A percentile compares a stretch with the other conserved stretches of the same genome.
These are phyloP conservation scores for Pseudocercospora crystallina DNA, from an alignment of 2,329 filamentous ascomycete genomes.

Conservation along the genomic window DNA sequence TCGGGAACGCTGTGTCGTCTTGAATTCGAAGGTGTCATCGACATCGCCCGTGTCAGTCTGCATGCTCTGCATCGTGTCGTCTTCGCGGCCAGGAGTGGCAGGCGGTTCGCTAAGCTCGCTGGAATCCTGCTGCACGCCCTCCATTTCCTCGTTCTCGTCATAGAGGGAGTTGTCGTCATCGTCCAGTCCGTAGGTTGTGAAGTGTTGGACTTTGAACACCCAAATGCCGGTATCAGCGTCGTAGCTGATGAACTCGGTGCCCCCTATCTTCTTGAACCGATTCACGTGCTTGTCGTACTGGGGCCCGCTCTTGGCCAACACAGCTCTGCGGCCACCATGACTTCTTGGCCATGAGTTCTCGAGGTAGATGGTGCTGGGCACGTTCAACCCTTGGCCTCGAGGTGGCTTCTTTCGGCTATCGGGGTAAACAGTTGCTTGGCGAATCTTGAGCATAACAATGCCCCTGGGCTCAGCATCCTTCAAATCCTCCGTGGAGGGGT, in stretches of 20 bases:
- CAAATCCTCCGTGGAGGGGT: conserved; percentile 39
- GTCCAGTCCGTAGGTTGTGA: conserved; percentile 89
- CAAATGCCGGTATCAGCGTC: conserved; percentile 78
- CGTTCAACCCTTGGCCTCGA: conserved; percentile 84
- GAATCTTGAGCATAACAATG: conserved; percentile 73
- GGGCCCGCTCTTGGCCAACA: conserved; percentile 61
- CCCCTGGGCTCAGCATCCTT: conserved; percentile 9
- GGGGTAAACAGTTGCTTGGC: conserved; percentile 85
- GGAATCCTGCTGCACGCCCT: conserved; percentile 54
- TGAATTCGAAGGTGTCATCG: conserved; percentile 59
- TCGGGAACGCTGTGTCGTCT: conserved; percentile 47
- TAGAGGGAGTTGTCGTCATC: conserved; percentile 54
- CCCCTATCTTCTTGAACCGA: conserved; percentile 72
- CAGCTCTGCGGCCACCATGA: conserved; percentile 52
- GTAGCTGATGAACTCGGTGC: conserved; percentile 82
- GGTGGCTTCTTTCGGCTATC: conserved; percentile 75
- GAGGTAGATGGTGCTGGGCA: conserved; percentile 82
- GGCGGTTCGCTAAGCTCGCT: conserved; percentile 38
- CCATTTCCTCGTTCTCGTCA: conserved; percentile 57
- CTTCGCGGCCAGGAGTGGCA: conserved; percentile 23
- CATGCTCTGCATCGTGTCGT: conserved; percentile 31
- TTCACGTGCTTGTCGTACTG: conserved; percentile 79
- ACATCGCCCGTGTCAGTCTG: conserved; percentile 22
- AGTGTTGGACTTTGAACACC: conserved; percentile 93
- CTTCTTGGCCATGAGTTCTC: conserved; percentile 90